Conservation (phyloP, 73 alveolate genomes). For the Paraurostyla sp. region DNA sequence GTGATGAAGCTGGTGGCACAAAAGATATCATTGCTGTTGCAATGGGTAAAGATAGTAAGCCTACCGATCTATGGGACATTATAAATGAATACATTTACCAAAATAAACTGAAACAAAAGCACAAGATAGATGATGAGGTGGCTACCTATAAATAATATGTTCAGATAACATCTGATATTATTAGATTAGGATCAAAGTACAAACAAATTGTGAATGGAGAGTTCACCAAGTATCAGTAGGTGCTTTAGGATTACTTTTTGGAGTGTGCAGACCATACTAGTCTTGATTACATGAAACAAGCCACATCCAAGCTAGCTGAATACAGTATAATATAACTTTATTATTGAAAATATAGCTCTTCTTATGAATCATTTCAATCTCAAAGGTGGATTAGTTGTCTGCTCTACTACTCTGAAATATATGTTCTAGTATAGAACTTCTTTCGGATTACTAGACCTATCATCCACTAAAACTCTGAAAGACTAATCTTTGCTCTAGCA, state of each 20-base stretch:
- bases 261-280: conserved; percentile 1
- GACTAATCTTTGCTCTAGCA: not conserved
- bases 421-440: not conserved
- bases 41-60: not conserved
- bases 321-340: not conserved
- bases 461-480: not conserved
- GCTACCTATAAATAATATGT: not conserved
- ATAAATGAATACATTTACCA: not conserved
- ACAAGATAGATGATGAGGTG: not conserved
- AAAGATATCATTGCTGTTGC: not conserved
- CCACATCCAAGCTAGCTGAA: not conserved
- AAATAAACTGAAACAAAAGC: not conserved
- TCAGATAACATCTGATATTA: not conserved
- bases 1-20: not conserved
- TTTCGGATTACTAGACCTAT: not conserved
- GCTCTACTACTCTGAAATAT: not conserved
- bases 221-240: conserved; percentile 27
- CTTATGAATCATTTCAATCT: conserved; percentile 12
- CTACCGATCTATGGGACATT: conserved; percentile 16
- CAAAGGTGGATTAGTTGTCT: not conserved
- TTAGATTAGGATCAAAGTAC: not conserved
- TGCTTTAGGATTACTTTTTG: conserved; percentile 10
- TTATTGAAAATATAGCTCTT: not conserved
- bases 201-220: not conserved
- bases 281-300: conserved; percentile 36